These are phyloP conservation scores for Irineochytrium annulatum DNA, from an alignment of 192 early-diverging fungal genomes.

Conservation along the genomic window DNA sequence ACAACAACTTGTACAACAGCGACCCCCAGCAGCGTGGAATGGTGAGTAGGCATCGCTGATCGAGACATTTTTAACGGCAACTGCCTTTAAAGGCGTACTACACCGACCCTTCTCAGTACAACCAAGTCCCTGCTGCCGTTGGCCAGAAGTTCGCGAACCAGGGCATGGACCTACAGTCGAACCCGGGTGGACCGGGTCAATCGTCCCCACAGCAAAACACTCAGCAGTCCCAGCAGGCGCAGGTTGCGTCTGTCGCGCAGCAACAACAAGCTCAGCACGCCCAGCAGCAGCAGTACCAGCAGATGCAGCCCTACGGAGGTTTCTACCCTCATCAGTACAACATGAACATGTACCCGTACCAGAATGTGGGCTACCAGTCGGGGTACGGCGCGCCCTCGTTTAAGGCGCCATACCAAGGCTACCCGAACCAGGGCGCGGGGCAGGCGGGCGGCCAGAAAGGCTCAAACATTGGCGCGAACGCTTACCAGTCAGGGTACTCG, in stretches of 20 bases:
- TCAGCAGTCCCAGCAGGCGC: constrained; percentile 20
- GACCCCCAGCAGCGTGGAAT: constrained; percentile 24
- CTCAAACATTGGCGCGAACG: not conserved
- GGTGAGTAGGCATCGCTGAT: constrained; percentile 1
- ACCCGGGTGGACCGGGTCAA: constrained; percentile 7
- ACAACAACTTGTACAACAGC: constrained; percentile 30
- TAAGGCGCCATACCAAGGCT: not conserved
- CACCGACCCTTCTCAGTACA: constrained; percentile 25
- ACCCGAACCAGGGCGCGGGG: not conserved
- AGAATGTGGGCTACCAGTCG: constrained; percentile 65
- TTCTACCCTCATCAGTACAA: constrained; percentile 81
- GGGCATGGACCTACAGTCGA: constrained; percentile 5
- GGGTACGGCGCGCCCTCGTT: constrained; percentile 43
- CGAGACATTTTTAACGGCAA: not conserved
- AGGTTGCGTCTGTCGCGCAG: constrained; percentile 27
- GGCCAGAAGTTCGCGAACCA: constrained; percentile 25
- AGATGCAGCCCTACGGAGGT: constrained; percentile 72
- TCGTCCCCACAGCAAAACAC: constrained; percentile 20
- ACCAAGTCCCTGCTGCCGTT: constrained; percentile 9
- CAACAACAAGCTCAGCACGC: constrained; percentile 45
- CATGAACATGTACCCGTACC: constrained; percentile 74
- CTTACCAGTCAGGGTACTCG: constrained; percentile 8
- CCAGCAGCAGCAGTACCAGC: constrained; percentile 59
- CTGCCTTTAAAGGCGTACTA: constrained; percentile 18
- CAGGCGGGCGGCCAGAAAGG: not conserved